These are phyloP conservation scores for Physcomitrellopsis africana DNA, from an alignment of 225 moss, liverwort and hornwort genomes.

Conservation along the genomic window DNA sequence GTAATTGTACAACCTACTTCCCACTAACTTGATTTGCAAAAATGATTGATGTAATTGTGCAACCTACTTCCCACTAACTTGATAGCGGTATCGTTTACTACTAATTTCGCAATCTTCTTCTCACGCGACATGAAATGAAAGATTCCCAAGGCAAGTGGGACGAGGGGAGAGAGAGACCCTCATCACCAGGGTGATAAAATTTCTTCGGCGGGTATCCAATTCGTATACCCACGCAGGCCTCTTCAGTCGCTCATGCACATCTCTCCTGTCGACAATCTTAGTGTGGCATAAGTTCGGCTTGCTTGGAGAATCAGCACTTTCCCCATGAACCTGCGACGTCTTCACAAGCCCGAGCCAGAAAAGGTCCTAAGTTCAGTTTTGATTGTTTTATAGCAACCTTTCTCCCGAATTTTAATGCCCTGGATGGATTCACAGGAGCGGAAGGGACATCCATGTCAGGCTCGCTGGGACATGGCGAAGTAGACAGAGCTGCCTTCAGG, in stretches of 20 bases:
- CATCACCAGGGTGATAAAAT: neutral
- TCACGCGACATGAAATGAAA: too few species aligned
- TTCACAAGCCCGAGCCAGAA: conserved; percentile 39
- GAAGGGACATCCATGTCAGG: conserved; percentile 40
- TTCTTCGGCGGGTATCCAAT: conserved; percentile 71
- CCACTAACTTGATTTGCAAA: neutral
- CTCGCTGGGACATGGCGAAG: conserved; percentile 34
- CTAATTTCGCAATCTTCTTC: too few species aligned
- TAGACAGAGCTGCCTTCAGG: too few species aligned
- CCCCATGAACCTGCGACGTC: neutral
- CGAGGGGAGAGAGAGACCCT: too few species aligned
- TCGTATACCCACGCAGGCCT: conserved; percentile 75
- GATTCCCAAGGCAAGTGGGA: too few species aligned
- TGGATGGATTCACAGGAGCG: conserved; percentile 40
- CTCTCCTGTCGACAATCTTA: conserved; percentile 76
- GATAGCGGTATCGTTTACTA: neutral
- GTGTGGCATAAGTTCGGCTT: conserved; percentile 50
- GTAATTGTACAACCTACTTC: too few species aligned
- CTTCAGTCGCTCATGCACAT: conserved; percentile 81
- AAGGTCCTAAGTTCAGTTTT: conserved; percentile 48
- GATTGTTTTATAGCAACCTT: conserved; percentile 18
- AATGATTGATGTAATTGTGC: too few species aligned
- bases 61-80: too few species aligned
- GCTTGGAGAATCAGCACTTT: too few species aligned
- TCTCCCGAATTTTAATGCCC: conserved; percentile 37